Evolutionary conservation across 192 early-diverging fungal species (phyloP), one percentile per base, ranked within the genome.

Genomic region (Coemansia sp.): DNA sequence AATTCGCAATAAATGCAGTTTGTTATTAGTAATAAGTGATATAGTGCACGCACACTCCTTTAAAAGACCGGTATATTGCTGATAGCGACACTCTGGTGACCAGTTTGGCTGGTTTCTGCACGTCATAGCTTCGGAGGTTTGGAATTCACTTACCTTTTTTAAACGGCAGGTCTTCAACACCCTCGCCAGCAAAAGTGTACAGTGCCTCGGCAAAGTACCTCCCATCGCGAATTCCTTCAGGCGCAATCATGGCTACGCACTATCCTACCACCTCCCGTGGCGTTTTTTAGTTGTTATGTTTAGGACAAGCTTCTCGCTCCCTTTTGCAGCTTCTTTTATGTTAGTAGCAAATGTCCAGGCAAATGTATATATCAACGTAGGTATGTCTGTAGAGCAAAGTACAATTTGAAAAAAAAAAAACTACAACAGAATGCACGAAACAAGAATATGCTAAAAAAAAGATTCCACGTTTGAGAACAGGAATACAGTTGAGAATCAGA

Each of bases 111-210:
- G 14, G 39, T 17, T 46, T 9, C 3, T 3, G 39, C 14, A 14
- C 17, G 39, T 17, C 39, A 46, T 46, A 46, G 39, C 11, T 7
- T 17, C 39, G 39, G 3, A 46, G 3, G 14, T 46, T 46, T 14
- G 25, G 5, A 51, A 21, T 6, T 20, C 7, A 6, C 62, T 54
- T 78, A 72, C 74, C 78, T 58, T 81, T 81, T 54, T 76, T 75
- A 63, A 82, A 82, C 57, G 80, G 80, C 61, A 82, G 59, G 66
- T 84, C 83, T 51, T 84, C 78, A 5, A 66, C 75, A 33, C 78
- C 71, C 42, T 81, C 83, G 67, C 83, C 83, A 19, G 75, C 72
- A 73, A 84, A 84, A 30, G 78, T 78, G 60, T 84, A 84, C 36
- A 84, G 66, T 14, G 83, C 83, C 46, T 84, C 70, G 54, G 83